Evolutionary conservation across 2,329 filamentous ascomycete species (phyloP), one percentile per base, ranked within the genome.

Genomic region (Bipolaris oryzae): DNA sequence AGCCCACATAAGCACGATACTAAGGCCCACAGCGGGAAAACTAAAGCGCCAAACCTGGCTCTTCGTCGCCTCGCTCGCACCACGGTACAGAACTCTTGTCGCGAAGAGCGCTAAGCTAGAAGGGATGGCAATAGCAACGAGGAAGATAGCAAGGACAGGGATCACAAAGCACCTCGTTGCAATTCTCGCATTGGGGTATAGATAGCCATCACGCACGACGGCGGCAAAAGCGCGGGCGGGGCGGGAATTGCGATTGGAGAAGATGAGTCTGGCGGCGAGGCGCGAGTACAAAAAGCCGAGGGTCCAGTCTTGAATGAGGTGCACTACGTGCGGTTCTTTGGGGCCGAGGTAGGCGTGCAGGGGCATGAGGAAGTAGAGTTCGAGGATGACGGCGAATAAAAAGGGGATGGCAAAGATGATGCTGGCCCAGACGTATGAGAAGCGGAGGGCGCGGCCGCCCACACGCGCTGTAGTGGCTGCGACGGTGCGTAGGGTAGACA

Each of bases 241-340:
- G 3, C 90, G 88, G 9, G 89, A 89, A 9, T 87, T 83, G 7
- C 86, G 85, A 61, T 91, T 84, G 68, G 88, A 84, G 11, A 89
- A 80, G 23, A 92, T 82, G 67, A 92, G 78, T 37, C 89, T 88
- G 15, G 87, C 84, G 0, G 85, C 85, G 67, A 98, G 86, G 62
- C 96, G 93, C 28, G 96, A 84, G 74, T 96, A 97, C 3, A 99
- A 83, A 20, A 99, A 84, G 4, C 95, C 95, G 1, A 99, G 81
- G 0, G 93, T 96, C 92, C 94, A 99, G 55, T 93, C 89, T 73
- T 98, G 94, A 39, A 98, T 88, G 59, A 98, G 83, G 60, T 96
- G 89, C 39, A 98, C 86, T 7, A 88, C 90, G 71, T 96, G 91
- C 15, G 76, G 75, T 49, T 79, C 81, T 43, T 72, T 60, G n/a